These are phyloP conservation scores for Silene noctiflora DNA, from an alignment of 179 eudicot genomes.

Conservation along the genomic window DNA sequence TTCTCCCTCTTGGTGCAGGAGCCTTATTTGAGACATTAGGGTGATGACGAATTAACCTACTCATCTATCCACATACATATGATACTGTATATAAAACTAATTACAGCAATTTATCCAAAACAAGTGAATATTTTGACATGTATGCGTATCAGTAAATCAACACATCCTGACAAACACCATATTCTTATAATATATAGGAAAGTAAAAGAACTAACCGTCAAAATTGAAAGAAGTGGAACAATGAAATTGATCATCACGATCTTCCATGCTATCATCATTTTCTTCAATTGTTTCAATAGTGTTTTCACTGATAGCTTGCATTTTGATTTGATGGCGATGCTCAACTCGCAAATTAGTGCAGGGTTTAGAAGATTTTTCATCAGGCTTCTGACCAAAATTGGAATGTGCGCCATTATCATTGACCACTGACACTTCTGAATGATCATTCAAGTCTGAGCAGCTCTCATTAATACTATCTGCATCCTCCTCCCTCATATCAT, in stretches of 20 bases:
- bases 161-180: not conserved
- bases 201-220: conserved; percentile 43
- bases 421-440: conserved; percentile 69
- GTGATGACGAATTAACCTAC: conserved; percentile 1
- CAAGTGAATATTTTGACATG: not conserved
- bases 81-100: not conserved
- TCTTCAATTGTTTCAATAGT: conserved; percentile 39
- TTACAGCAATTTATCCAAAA: not conserved
- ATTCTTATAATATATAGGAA: not conserved
- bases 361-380: conserved; percentile 19
- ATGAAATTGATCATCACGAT: conserved; percentile 35
- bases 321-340: conserved; percentile 19
- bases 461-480: conserved; percentile 43
- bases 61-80: not conserved
- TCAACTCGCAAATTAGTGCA: conserved; percentile 26
- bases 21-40: not conserved
- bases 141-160: not conserved
- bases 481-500: conserved; percentile 36
- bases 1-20: not conserved
- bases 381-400: conserved; percentile 18
- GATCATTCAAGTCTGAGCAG: conserved; percentile 30
- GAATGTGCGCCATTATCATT: conserved; percentile 40
- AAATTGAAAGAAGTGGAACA: conserved; percentile 40
- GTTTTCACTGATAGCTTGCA: conserved; percentile 36
- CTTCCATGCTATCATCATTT: conserved; percentile 26